Evolutionary conservation across 371 early-diverging fungal genomes (phyloP), one percentile per base, ranked within the genome.

Genomic region (Funneliformis caledonium): DNA sequence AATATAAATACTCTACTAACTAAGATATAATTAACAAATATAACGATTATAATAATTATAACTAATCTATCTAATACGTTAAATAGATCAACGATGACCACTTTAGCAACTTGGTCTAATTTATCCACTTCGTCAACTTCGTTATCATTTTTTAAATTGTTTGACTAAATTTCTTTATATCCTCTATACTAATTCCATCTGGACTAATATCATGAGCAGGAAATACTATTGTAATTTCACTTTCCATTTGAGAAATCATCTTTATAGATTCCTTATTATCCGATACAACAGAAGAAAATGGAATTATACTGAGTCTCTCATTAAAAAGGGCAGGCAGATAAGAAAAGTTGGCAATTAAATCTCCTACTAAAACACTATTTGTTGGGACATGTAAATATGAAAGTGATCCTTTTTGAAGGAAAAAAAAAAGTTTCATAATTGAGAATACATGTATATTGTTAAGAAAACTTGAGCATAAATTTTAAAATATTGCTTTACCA

Each of bases 311-410:
- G 11, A 84, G 81, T 14, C 82, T 76, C 47, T 81, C 81, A 0
- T 83, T 80, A 7, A 14, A 12, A 19, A 42, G 37, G 14, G 7
- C 12, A 37, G 31, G 67, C 11, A 85, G 69, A 52, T 72, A 73
- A 37, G 86, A 81, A 72, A 84, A 72, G 37, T 87, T 85, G 83
- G 87, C 84, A 43, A 87, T 52, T 14, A 82, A 84, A 72, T 87
- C 87, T 2, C 87, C 87, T 37, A 86, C 82, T 84, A 86, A 80
- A 67, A 87, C 77, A 52, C 84, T 86, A 2, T 83, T 82, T 5
- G 80, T 81, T 14, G 87, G 84, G 22, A 82, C 76, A 33, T 87
- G 87, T 14, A 87, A 59, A 78, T 82, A 87, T 5, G 87, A 87
- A 33, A 82, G 81, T 7, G 87, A 87, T 14, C 87, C 87, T 83